A percentile compares a stretch with the other conserved stretches of the same genome.
These are phyloP conservation scores for Cryphonectria nitschkei DNA, from an alignment of 2,329 filamentous ascomycete species.

Conservation along the genomic window DNA sequence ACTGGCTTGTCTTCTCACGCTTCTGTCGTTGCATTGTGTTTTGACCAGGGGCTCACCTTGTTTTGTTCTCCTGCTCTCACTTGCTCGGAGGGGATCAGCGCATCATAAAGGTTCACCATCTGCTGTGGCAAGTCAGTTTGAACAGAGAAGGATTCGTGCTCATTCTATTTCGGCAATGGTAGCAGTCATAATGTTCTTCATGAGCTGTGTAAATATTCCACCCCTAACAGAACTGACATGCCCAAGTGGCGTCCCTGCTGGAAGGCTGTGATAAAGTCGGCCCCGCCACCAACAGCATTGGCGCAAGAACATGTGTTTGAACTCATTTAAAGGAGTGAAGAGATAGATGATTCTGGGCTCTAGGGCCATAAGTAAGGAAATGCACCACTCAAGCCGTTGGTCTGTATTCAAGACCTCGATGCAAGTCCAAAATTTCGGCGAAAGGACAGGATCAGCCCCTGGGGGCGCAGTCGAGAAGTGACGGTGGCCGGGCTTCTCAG, in stretches of 20 bases:
- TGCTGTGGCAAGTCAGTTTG: background rate
- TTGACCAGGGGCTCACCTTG: background rate
- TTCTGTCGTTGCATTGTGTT: background rate
- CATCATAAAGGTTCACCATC: background rate
- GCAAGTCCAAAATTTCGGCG: slow-evolving; percentile 4
- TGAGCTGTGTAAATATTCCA: background rate
- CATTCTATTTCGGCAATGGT: background rate
- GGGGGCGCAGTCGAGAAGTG: background rate
- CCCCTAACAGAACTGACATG: background rate
- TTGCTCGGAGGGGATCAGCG: background rate
- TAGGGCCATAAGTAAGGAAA: background rate
- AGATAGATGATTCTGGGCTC: background rate
- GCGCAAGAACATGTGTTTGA: background rate
- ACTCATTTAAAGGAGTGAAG: background rate
- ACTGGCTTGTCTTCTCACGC: background rate
- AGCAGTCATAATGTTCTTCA: background rate
- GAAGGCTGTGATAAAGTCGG: background rate
- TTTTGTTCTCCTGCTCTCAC: background rate
- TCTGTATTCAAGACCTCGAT: background rate
- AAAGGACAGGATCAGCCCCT: background rate
- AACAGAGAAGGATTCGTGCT: background rate
- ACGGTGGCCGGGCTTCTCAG: background rate
- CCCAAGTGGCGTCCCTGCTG: background rate
- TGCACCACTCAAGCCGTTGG: background rate
- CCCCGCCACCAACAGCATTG: background rate